A percentile compares a stretch with the other conserved stretches of the same genome.
Evolutionary conservation across 257 asterid genomes (phyloP).

Genomic region (Nicotiana benthamiana): DNA sequence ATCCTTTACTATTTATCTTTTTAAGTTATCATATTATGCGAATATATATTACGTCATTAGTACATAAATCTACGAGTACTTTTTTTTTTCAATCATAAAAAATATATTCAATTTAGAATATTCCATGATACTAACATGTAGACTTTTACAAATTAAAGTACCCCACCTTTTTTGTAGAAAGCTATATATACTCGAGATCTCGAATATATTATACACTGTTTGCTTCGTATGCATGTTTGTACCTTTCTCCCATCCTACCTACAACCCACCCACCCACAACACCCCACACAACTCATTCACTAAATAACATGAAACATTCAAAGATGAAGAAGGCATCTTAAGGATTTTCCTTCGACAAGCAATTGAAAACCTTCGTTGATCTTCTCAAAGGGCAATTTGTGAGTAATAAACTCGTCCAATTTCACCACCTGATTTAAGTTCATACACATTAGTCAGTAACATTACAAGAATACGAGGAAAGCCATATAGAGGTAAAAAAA

Average conservation of each 20-base stretch:
- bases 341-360: conserved; percentile 60
- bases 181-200: background rate
- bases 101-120: background rate
- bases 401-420: conserved; percentile 80
- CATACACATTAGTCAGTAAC: background rate
- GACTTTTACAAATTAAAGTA: background rate
- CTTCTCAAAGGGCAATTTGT: conserved; percentile 55
- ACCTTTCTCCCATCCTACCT: background rate
- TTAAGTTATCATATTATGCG: background rate
- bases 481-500: background rate
- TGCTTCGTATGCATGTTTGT: background rate
- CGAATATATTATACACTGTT: background rate
- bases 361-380: conserved; percentile 70
- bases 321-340: conserved; percentile 74
- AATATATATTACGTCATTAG: background rate
- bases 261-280: too few relatives aligned
- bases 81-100: background rate
- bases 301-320: conserved; percentile 2
- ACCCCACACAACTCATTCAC: too few relatives aligned
- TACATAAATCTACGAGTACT: background rate
- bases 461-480: background rate
- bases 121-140: background rate
- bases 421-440: conserved; percentile 51
- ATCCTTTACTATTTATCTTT: background rate
- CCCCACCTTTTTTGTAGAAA: too few relatives aligned